A percentile compares a stretch with the other conserved stretches of the same genome.
Evolutionary conservation across 768 basidiomycete species (phyloP).

Genomic region (Exidia glandulosa): DNA sequence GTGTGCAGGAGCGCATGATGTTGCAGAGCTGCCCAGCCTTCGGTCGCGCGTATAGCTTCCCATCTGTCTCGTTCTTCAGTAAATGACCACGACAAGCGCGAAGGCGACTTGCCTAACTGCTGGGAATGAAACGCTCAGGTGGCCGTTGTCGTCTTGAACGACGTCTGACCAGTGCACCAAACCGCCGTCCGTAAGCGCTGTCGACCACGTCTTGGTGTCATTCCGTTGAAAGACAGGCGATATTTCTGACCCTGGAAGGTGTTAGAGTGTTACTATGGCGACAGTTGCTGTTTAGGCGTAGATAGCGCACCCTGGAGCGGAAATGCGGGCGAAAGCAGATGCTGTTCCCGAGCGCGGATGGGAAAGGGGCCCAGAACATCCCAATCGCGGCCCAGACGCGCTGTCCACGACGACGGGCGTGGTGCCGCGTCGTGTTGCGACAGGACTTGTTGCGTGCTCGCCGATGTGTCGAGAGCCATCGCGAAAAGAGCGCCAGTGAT

Average conservation of each 20-base stretch:
- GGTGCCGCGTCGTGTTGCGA: not conserved
- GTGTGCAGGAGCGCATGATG: slow-evolving; percentile 64
- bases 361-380: slow-evolving; percentile 71
- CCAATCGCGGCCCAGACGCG: not conserved
- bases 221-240: slow-evolving; percentile 36
- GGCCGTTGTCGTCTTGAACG: slow-evolving; percentile 30
- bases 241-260: slow-evolving; percentile 26
- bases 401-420: not conserved
- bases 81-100: not conserved
- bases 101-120: slow-evolving; percentile 36
- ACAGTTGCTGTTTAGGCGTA: not conserved
- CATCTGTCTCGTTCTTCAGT: slow-evolving; percentile 34
- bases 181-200: slow-evolving; percentile 57
- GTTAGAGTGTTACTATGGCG: not conserved
- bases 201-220: slow-evolving; percentile 39
- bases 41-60: slow-evolving; percentile 57
- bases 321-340: slow-evolving; percentile 68
- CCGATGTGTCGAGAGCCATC: no score
- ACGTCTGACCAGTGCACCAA: slow-evolving; percentile 46
- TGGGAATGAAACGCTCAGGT: slow-evolving; percentile 53
- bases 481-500: no score
- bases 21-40: slow-evolving; percentile 83
- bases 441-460: not conserved
- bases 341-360: slow-evolving; percentile 73
- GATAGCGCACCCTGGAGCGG: slow-evolving; percentile 47